These are phyloP conservation scores for Saccharomycopsis oosterbeekiorum DNA, from an alignment of 805 yeast genomes.

Conservation along the genomic window DNA sequence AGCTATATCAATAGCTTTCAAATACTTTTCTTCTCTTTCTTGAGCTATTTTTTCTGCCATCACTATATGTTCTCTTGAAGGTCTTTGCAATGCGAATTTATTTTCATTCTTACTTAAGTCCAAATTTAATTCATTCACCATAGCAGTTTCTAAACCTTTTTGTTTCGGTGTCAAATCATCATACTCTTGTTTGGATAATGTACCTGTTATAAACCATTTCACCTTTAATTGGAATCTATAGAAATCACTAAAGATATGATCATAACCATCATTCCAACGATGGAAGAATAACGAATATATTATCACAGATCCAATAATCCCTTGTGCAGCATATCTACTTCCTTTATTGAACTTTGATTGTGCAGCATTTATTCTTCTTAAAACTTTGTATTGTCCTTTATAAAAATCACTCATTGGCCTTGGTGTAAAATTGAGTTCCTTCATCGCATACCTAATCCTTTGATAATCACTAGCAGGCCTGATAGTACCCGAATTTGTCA, in stretches of 20 bases:
- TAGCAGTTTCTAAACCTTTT: constrained; percentile 26
- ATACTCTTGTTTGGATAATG: constrained; percentile 46
- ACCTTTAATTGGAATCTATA: constrained; percentile 50
- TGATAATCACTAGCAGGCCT: constrained; percentile 57
- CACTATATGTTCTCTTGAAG: constrained; percentile 58
- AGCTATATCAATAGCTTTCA: constrained; percentile 38
- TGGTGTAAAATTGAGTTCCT: constrained; percentile 63
- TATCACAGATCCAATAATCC: constrained; percentile 39
- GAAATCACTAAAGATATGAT: constrained; percentile 61
- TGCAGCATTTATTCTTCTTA: constrained; percentile 43
- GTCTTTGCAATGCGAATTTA: constrained; percentile 49
- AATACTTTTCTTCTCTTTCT: constrained; percentile 49
- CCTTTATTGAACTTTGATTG: constrained; percentile 49
- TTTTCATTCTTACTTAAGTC: constrained; percentile 27
- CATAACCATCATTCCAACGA: constrained; percentile 79
- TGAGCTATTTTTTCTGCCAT: constrained; percentile 67
- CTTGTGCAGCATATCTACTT: constrained; percentile 44
- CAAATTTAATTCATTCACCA: constrained; percentile 20
- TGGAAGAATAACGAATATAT: constrained; percentile 61
- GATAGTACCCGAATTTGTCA: constrained; percentile 44
- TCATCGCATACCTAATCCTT: constrained; percentile 65
- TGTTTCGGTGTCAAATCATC: constrained; percentile 48
- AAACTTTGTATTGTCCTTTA: constrained; percentile 70
- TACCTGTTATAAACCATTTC: constrained; percentile 45
- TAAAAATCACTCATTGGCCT: constrained; percentile 64